Base-by-base conservation (phyloP, 75 land plant genomes). In the Pinus tabuliformis region DNA sequence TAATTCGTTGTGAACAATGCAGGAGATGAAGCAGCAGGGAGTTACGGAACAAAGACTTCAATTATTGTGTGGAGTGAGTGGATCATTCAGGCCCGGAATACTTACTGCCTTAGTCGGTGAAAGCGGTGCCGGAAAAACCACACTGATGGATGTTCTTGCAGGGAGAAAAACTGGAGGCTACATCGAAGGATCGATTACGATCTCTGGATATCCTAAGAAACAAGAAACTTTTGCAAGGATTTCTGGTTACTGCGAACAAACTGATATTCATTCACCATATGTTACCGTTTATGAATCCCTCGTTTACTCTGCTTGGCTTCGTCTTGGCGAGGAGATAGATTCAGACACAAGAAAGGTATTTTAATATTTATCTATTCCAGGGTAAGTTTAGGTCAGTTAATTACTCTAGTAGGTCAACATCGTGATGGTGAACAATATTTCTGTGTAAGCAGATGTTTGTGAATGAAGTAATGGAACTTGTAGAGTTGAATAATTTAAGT, bases 11-110 rank as follows among this genome's bases (percentile, higher is more conserved):
- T 45, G 52, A 45, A 45, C 52, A 6, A 45, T 21, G 62, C 77
- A 74, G 81, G 81, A 79, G 62, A 79, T 79, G 81, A 79, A 79
- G 66, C 56, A 62, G 13, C 74, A 79, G 24, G 81, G 81, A 20
- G 78, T 62, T 8, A 79, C 58, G 28, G 78, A 75, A 49, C 52
- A 57, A 12, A 59, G 56, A 36, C 81, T 79, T 12, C 73, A 60
- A 39, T 52, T 79, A 33, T 52, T 79, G 26, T 8, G 30, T 1
- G 59, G 45, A 17, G 75, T 79, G 33, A 74, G 74, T 14, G 81
- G 81, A 59, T 28, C 77, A 56, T 79, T 79, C 78, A 75, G 81
- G 73, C 81, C 81, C 9, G 81, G 81, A 14, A 78, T 74, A 16
- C 77, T 79, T 17, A 79, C 81, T 21, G 78, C 78, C 3, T 36